phyloP scores from a whole-genome alignment of 148 eudicot species.

The Simmondsia chinensis region DNA sequence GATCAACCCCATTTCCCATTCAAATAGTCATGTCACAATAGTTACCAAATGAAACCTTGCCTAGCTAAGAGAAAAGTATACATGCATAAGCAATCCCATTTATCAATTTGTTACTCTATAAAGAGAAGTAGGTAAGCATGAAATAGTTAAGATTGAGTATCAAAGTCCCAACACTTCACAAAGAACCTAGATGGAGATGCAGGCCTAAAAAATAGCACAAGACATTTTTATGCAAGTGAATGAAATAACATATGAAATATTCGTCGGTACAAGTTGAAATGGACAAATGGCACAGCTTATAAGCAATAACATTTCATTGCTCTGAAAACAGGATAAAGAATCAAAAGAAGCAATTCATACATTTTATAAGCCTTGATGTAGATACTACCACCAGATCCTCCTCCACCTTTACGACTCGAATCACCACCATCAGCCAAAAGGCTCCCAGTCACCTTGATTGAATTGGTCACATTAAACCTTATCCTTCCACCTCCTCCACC shows the following conservation, averaged over 20 bases:
- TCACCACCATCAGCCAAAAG: slow-evolving; percentile 81
- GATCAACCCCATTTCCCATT: too few relatives aligned
- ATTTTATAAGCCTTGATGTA: slow-evolving; percentile 47
- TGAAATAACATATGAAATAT: too few relatives aligned
- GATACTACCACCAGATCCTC: slow-evolving; percentile 94
- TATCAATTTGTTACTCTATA: too few relatives aligned
- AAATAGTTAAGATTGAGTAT: too few relatives aligned
- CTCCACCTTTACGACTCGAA: slow-evolving; percentile 77
- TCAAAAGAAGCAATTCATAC: slow-evolving; percentile 29
- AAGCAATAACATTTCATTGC: background rate
- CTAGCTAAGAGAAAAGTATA: too few relatives aligned
- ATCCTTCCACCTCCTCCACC: slow-evolving; percentile 90
- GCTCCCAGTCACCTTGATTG: slow-evolving; percentile 35
- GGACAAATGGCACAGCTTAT: background rate
- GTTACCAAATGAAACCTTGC: too few relatives aligned
- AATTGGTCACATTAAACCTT: slow-evolving; percentile 23
- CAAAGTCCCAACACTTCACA: background rate
- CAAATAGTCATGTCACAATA: too few relatives aligned
- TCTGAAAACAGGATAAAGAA: background rate
- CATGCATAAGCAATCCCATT: too few relatives aligned
- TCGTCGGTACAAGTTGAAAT: background rate
- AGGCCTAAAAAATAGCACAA: too few relatives aligned
- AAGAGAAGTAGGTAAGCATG: too few relatives aligned
- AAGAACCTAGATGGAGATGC: background rate
- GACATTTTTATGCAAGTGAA: too few relatives aligned